Percentiles rank a stretch among this genome's conserved stretches.
phyloP scores from a whole-genome alignment of 352 stramenopile species.

The Pythium vanterpoolii region DNA sequence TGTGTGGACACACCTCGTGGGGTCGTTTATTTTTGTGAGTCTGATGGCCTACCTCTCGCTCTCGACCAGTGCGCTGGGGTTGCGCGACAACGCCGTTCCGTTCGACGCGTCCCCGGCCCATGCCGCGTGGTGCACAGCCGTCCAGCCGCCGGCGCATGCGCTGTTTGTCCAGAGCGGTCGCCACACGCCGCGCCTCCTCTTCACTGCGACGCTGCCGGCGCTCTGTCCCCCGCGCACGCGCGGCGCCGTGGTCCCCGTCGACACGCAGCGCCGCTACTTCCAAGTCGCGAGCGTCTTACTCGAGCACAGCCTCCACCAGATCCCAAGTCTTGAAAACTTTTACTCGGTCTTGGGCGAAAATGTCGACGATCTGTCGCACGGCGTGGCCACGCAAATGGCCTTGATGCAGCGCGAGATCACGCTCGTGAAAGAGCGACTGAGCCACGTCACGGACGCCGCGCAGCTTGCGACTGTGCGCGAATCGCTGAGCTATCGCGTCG shows the following conservation, averaged over 20 bases:
- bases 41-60: conserved; percentile 77
- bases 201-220: conserved; percentile 35
- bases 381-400: conserved; percentile 62
- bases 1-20: conserved; percentile 86
- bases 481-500: conserved; percentile 49
- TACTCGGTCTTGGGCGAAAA: conserved; percentile 72
- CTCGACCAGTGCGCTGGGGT: conserved; percentile 40
- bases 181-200: conserved; percentile 53
- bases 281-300: conserved; percentile 79
- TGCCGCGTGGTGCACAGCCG: conserved; percentile 16
- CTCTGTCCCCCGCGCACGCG: conserved; percentile 35
- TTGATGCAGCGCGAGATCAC: conserved; percentile 60
- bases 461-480: conserved; percentile 59
- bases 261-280: conserved; percentile 52
- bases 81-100: neutral
- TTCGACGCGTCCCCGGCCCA: conserved; percentile 30
- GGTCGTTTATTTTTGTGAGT: conserved; percentile 79
- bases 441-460: conserved; percentile 44
- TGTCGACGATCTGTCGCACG: conserved; percentile 63
- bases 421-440: conserved; percentile 47
- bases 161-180: conserved; percentile 41
- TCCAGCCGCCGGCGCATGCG: conserved; percentile 7
- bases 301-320: conserved; percentile 80
- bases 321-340: conserved; percentile 79
- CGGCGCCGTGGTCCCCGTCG: conserved; percentile 23